Conservation (phyloP, 192 early-diverging fungal species). For the Thoreauomyces humboldtii region DNA sequence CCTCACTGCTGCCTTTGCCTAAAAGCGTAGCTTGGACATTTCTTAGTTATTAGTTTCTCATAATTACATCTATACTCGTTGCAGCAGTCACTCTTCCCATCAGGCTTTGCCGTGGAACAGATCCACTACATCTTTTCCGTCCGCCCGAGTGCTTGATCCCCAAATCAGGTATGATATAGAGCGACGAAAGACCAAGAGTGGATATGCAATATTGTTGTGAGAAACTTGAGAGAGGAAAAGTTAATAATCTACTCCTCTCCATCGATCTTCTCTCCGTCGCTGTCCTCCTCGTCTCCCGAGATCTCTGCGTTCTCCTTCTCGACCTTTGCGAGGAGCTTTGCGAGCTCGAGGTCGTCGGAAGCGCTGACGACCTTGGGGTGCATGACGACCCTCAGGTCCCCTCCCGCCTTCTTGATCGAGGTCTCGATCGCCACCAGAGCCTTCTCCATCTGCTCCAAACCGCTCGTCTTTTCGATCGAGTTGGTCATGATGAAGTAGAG, state of each 20-base stretch:
- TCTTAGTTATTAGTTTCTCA: too few species aligned
- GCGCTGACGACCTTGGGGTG: constrained; percentile 89
- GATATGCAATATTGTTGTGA: too few species aligned
- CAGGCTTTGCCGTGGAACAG: too few species aligned
- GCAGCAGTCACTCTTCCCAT: too few species aligned
- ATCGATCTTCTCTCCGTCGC: constrained; percentile 29
- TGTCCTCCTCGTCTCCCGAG: constrained; percentile 87
- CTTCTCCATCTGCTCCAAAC: constrained; percentile 85
- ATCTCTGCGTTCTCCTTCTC: constrained; percentile 93
- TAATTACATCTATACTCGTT: too few species aligned
- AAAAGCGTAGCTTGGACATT: too few species aligned
- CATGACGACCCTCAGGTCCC: constrained; percentile 81
- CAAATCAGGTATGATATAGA: too few species aligned
- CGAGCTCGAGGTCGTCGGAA: constrained; percentile 91
- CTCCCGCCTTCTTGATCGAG: constrained; percentile 68
- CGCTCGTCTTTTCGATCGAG: constrained; percentile 77
- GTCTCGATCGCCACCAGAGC: constrained; percentile 81
- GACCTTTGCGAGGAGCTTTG: constrained; percentile 79
- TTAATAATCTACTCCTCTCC: too few species aligned
- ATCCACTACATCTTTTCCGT: too few species aligned
- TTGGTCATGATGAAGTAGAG: constrained; percentile 89
- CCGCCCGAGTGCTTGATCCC: too few species aligned
- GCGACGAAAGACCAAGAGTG: too few species aligned
- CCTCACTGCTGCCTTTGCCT: not conserved
- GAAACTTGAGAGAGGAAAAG: too few species aligned